Base-by-base conservation (phyloP, 2,329 filamentous ascomycete genomes). In the Myriosclerotinia duriaeana region DNA sequence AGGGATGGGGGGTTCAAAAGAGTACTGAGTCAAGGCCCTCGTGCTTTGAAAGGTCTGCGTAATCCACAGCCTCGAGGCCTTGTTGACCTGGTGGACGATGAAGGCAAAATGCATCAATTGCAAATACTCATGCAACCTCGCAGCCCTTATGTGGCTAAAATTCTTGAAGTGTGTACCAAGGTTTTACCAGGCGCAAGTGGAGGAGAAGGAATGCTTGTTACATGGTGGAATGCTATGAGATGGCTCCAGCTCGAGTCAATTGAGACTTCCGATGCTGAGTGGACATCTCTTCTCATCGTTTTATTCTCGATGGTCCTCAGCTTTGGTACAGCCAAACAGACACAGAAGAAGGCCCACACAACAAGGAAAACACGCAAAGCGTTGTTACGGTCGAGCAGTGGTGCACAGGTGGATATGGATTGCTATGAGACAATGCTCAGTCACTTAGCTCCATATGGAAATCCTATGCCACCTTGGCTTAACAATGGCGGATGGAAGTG, bases 171-270 rank as follows among this genome's bases (percentile, higher is more conserved):
- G 20, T 89, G 89, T 73, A 84, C 84, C 66, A 87, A 88, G 69
- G 83, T 90, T 44, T 76, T 93, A 38, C 85, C 86, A 8, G 80
- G 85, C 26, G 80, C 82, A 0, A 81, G 69, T 84, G 52, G 85
- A 78, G 68, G 88, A 80, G 79, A 90, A 81, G 80, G 81, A 36
- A 78, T 92, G 12, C 78, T 91, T 66, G 83, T 87, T 12, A 86
- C 84, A 2, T 93, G 90, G 89, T 90, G 90, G 84, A 88, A 91
- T 74, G 82, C 86, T 26, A 84, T 90, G 78, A 85, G 87, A 69
- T 94, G 90, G 90, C 79, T 91, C 52, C 79, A 79, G 40, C 74
- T 78, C 14, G 82, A 83, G 66, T 79, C 82, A 5, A 78, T 82
- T 5, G 74, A 79, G 9, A 75, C 81, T 17, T 77, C 78, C 4